Percentiles rank a stretch among this genome's conserved stretches.
phyloP scores from a whole-genome alignment of 345 rosid genomes.

The Cochlearia excelsa region DNA sequence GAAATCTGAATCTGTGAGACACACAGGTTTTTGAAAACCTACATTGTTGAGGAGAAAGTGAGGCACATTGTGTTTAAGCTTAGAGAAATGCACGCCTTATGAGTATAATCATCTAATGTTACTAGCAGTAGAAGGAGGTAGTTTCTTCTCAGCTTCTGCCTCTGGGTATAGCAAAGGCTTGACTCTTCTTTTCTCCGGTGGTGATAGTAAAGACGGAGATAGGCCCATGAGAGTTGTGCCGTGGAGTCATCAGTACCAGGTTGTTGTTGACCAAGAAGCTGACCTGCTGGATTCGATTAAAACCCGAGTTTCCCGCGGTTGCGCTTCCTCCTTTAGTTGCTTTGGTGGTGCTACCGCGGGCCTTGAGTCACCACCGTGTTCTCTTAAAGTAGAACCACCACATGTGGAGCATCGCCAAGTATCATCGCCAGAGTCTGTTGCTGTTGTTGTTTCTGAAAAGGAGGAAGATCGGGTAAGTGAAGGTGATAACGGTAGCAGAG shows the following conservation, averaged over 20 bases:
- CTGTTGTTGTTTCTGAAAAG: constrained; percentile 43
- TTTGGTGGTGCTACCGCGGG: constrained; percentile 87
- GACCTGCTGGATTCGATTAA: constrained; percentile 88
- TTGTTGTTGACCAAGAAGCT: constrained; percentile 85
- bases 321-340: constrained; percentile 85
- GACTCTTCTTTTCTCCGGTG: constrained; percentile 86
- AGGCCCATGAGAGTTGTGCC: constrained; percentile 95
- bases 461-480: constrained; percentile 39
- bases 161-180: constrained; percentile 90
- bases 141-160: constrained; percentile 93
- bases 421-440: constrained; percentile 43
- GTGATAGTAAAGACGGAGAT: constrained; percentile 52
- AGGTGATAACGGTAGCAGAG: constrained; percentile 45
- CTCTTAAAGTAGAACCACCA: constrained; percentile 72
- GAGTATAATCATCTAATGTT: constrained; percentile 77
- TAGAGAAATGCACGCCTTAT: constrained; percentile 45
- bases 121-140: constrained; percentile 97
- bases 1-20: constrained; percentile 27
- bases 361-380: constrained; percentile 63
- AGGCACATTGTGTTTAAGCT: constrained; percentile 24
- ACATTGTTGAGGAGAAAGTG: constrained; percentile 10
- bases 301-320: constrained; percentile 75
- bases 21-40: constrained; percentile 32
- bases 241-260: constrained; percentile 85
- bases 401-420: constrained; percentile 46